Percentiles rank a stretch among this genome's conserved stretches.
phyloP scores from a whole-genome alignment of 129 eudicot species.

The Artemisia argyi region DNA sequence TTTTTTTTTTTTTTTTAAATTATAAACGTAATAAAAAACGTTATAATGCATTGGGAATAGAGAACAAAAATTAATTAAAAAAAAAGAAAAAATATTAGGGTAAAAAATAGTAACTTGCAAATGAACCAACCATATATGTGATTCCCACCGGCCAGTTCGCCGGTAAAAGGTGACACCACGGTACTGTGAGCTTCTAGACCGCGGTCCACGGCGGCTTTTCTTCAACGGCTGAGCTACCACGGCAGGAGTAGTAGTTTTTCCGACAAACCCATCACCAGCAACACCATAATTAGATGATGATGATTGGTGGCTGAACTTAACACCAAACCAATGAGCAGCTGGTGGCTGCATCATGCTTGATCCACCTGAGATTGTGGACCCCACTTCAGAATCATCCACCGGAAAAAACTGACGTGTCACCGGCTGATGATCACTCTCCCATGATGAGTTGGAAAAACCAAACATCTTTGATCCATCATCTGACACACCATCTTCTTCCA shows the following conservation, averaged over 20 bases:
- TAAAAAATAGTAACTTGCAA: not conserved
- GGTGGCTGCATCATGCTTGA: constrained; percentile 17
- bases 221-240: constrained; percentile 60
- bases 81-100: not conserved
- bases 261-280: constrained; percentile 29
- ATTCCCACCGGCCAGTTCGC: constrained; percentile 99
- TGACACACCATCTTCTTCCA: constrained; percentile 46
- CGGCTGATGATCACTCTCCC: constrained; percentile 41
- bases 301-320: constrained; percentile 60
- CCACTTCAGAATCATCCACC: constrained; percentile 55
- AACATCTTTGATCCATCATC: constrained; percentile 54
- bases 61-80: not conserved
- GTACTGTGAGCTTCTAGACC: constrained; percentile 94
- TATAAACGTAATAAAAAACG: not conserved
- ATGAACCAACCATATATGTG: constrained; percentile 77
- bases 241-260: constrained; percentile 27
- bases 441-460: constrained; percentile 45
- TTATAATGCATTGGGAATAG: constrained; percentile 14
- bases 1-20: not conserved
- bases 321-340: constrained; percentile 79
- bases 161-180: constrained; percentile 98
- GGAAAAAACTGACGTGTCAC: constrained; percentile 86
- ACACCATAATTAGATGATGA: constrained; percentile 22
- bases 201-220: constrained; percentile 96
- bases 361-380: constrained; percentile 29